Percentiles rank a stretch among this genome's conserved stretches.
These are phyloP conservation scores for Rauvolfia tetraphylla DNA, from an alignment of 257 asterid genomes.

Conservation along the genomic window DNA sequence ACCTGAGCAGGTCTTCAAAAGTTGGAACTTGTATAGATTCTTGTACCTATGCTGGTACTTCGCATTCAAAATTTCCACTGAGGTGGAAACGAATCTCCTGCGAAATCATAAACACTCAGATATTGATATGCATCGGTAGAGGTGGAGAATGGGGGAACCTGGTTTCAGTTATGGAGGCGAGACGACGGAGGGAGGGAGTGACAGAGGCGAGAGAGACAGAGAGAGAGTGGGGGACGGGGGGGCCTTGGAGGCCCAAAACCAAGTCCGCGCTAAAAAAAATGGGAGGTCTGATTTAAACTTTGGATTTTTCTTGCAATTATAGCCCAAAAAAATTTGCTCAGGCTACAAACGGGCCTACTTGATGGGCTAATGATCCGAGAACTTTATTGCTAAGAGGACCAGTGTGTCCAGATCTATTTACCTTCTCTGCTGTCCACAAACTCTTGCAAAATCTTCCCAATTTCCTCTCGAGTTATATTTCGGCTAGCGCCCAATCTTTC, in stretches of 20 bases:
- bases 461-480: too few relatives aligned
- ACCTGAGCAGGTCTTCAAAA: neutral
- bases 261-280: neutral
- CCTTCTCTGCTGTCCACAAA: too few relatives aligned
- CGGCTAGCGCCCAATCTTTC: too few relatives aligned
- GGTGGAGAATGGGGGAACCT: neutral
- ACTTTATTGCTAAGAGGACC: neutral
- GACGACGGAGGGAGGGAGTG: neutral
- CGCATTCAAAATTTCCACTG: neutral
- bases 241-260: conserved; percentile 20
- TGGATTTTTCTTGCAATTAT: neutral
- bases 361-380: neutral
- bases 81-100: neutral
- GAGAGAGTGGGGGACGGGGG: too few relatives aligned
- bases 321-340: neutral
- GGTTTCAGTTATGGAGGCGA: conserved; percentile 11
- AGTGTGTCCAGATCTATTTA: too few relatives aligned
- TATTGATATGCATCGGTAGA: neutral
- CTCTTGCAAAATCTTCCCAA: too few relatives aligned
- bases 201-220: neutral
- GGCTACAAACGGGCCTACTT: neutral
- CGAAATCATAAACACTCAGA: neutral
- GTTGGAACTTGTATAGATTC: neutral
- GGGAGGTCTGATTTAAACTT: neutral
- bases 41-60: neutral